These are phyloP conservation scores for Amauroascus verrucosus DNA, from an alignment of 2,329 filamentous ascomycete species.

Conservation along the genomic window DNA sequence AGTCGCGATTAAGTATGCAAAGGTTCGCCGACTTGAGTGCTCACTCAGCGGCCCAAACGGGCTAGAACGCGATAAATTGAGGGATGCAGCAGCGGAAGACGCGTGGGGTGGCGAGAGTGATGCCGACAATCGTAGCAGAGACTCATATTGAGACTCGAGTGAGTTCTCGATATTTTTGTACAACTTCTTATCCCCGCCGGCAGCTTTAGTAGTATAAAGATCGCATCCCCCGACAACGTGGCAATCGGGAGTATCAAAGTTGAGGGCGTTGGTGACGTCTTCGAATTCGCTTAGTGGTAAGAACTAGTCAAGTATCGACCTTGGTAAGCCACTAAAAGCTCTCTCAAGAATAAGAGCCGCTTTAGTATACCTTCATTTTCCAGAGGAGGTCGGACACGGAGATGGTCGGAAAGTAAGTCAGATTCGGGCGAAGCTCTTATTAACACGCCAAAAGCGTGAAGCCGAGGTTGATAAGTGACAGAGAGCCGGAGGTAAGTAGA, in stretches of 20 bases:
- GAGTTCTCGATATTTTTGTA: conserved; percentile 92
- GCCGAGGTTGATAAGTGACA: neutral
- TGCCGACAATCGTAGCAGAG: conserved; percentile 73
- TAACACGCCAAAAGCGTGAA: neutral
- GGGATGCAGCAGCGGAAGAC: conserved; percentile 51
- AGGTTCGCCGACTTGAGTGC: conserved; percentile 77
- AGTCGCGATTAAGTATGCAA: conserved; percentile 92
- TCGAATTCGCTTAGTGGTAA: conserved; percentile 85
- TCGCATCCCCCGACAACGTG: conserved; percentile 90
- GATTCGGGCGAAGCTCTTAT: neutral
- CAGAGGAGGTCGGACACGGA: neutral
- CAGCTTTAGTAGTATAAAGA: conserved; percentile 93
- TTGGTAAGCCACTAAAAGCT: conserved; percentile 1
- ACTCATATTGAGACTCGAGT: conserved; percentile 82
- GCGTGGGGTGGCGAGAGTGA: conserved; percentile 77
- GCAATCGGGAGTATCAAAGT: conserved; percentile 89
- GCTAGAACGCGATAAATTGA: conserved; percentile 76
- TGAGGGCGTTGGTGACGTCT: conserved; percentile 80
- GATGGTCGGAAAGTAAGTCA: neutral
- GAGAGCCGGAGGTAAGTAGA: neutral
- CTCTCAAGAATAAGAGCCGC: neutral
- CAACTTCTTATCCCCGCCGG: conserved; percentile 89
- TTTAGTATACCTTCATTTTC: conserved; percentile 12
- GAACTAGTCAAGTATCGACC: conserved; percentile 53
- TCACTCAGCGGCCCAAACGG: conserved; percentile 87